phyloP scores from a whole-genome alignment of 805 yeast genomes.

The Wickerhamomyces ciferrii region DNA sequence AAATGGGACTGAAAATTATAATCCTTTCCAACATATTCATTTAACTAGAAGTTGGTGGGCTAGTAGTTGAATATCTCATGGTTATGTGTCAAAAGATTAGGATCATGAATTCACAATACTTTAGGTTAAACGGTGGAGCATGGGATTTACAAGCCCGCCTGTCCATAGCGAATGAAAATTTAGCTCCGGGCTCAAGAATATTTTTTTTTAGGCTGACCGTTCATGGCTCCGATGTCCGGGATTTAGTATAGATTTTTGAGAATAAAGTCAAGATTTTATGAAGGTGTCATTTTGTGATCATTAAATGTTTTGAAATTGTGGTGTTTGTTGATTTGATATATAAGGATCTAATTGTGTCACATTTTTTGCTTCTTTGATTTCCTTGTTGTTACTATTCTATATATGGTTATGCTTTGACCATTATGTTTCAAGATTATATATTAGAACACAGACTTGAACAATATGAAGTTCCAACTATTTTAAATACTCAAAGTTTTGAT shows the following conservation, averaged over 20 bases:
- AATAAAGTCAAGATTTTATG: background rate
- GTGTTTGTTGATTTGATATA: background rate
- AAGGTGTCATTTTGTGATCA: background rate
- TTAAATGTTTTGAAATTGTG: background rate
- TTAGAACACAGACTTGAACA: conserved; percentile 15
- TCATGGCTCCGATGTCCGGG: background rate
- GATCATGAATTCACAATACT: background rate
- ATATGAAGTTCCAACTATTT: conserved; percentile 5
- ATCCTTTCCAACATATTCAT: conserved; percentile 7
- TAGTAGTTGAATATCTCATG: background rate
- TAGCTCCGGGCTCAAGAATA: background rate
- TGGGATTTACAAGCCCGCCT: background rate
- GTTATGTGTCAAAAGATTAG: background rate
- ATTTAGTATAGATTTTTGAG: too few species aligned
- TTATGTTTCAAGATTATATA: conserved; percentile 17
- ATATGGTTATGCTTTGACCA: background rate
- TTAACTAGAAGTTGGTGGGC: conserved; percentile 5
- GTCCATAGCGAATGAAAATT: too few species aligned
- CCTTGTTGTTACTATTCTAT: background rate
- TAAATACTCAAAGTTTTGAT: conserved; percentile 1
- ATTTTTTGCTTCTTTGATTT: background rate
- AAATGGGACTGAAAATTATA: conserved; percentile 7
- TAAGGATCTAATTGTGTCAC: background rate
- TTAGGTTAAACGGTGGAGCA: background rate
- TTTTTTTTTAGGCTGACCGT: background rate